Evolutionary conservation across 495 filamentous ascomycete genomes (phyloP).

Genomic region (Tuber brumale): DNA sequence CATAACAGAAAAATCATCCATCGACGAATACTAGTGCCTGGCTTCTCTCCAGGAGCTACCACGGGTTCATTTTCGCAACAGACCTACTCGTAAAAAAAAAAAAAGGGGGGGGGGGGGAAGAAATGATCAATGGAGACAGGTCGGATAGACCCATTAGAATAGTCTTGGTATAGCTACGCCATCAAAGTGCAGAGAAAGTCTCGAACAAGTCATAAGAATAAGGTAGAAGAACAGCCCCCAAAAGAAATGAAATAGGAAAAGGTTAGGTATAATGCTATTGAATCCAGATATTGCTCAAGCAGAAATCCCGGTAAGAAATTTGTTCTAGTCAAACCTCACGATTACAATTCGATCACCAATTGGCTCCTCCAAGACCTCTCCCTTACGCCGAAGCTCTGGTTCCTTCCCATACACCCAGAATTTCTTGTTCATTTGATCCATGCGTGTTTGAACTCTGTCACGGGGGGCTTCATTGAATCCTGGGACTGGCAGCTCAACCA

Average conservation of each 20-base stretch:
- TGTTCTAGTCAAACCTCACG: slow-evolving; percentile 28
- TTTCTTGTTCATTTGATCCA: slow-evolving; percentile 31
- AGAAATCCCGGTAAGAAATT: background rate
- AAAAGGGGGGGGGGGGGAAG: too few species aligned
- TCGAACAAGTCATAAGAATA: background rate
- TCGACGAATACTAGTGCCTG: background rate
- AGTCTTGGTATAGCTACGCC: background rate
- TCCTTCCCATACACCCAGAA: slow-evolving; percentile 40
- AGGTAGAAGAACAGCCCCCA: background rate
- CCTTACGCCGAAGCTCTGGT: slow-evolving; percentile 25
- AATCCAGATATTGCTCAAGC: background rate
- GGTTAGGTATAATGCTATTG: background rate
- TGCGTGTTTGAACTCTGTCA: slow-evolving; percentile 28
- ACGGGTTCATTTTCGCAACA: background rate
- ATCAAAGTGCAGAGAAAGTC: background rate
- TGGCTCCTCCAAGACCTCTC: slow-evolving; percentile 13
- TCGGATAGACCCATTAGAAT: background rate
- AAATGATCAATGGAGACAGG: background rate
- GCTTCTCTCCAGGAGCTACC: background rate
- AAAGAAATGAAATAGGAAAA: background rate
- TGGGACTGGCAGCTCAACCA: slow-evolving; percentile 23
- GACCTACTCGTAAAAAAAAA: background rate
- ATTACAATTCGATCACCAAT: slow-evolving; percentile 34
- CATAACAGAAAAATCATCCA: background rate
- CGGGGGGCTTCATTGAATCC: slow-evolving; percentile 24